Conservation (phyloP, 257 asterid genomes). For the Linaria vulgaris region DNA sequence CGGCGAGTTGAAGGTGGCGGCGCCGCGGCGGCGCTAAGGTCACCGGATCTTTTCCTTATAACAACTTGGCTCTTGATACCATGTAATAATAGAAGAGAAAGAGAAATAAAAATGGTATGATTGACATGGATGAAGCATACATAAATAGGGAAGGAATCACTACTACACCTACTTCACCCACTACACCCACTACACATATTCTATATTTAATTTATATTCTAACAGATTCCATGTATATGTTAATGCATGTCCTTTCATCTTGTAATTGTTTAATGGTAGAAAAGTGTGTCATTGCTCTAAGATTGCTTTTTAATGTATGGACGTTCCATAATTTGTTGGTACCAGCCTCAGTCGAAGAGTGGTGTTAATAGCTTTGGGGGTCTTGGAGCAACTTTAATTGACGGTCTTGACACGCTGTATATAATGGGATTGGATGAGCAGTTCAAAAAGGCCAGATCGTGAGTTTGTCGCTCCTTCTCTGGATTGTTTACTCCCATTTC, state of each 20-base stretch:
- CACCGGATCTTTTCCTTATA: no score
- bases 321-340: slow-evolving; percentile 32
- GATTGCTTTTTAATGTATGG: slow-evolving; percentile 18
- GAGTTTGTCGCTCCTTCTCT: slow-evolving; percentile 35
- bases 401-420: slow-evolving; percentile 91
- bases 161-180: no score
- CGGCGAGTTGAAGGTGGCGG: no score
- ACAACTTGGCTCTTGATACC: no score
- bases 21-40: no score
- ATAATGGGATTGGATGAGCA: slow-evolving; percentile 97
- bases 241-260: slow-evolving; percentile 5
- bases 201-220: no score
- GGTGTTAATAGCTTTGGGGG: slow-evolving; percentile 99
- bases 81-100: no score
- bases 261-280: slow-evolving; percentile 12
- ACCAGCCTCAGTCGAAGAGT: slow-evolving; percentile 83
- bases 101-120: no score
- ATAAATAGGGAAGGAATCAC: no score
- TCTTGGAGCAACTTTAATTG: slow-evolving; percentile 96
- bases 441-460: slow-evolving; percentile 94
- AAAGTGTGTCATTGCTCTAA: slow-evolving; percentile 7
- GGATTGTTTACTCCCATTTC: no score
- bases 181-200: no score
- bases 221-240: slow-evolving; percentile 17
- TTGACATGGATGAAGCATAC: no score